Base-by-base conservation (phyloP, 2,329 filamentous ascomycete species). In the Pyricularia pennisetigena region DNA sequence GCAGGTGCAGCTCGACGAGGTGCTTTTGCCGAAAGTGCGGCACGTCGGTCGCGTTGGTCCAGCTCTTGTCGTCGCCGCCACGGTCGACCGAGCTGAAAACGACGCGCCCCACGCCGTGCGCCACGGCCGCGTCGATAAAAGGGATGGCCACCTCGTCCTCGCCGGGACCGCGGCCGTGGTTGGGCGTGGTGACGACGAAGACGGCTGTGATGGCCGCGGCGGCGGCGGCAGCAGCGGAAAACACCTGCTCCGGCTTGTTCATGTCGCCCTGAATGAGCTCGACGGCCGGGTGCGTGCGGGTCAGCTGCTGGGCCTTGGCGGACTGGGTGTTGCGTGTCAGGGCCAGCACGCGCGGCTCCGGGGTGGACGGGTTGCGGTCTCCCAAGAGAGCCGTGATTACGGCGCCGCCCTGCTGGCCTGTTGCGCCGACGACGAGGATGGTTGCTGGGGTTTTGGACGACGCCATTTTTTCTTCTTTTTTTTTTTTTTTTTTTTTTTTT, bases 1-100 rank as follows among this genome's bases (percentile, higher is more conserved):
- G 78, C 41, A 90, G 79, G 72, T 89, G 80, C 68, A 83, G 74
- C 76, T 90, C 88, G 72, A 90, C 83, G 59, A 83, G 76, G 74
- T 86, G 82, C 76, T 90, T 90, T 70, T 68, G 68, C 65, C 62
- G 26, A 69, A 77, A 76, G 70, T 76, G 74, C 64, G 68, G 65
- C 66, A 76, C 67, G 9, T 68, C 57, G 20, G 76, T 75, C 16
- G 74, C 74, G 69, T 73, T 76, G 32, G 49, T 32, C 74, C 73
- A 75, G 69, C 69, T 71, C 68, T 61, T 70, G 12, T 72, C 74
- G 68, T 75, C 73, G 63, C 75, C 75, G 69, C 75, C 75, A 63
- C 75, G 74, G 67, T 77, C 75, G 57, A 76, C 75, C 7, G 72
- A 74, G 1, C 69, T 70, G 68, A 75, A 76, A 62, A 77, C 74